These are phyloP conservation scores for Colletotrichum echinochloae DNA, from an alignment of 2,329 filamentous ascomycete genomes.

Conservation along the genomic window DNA sequence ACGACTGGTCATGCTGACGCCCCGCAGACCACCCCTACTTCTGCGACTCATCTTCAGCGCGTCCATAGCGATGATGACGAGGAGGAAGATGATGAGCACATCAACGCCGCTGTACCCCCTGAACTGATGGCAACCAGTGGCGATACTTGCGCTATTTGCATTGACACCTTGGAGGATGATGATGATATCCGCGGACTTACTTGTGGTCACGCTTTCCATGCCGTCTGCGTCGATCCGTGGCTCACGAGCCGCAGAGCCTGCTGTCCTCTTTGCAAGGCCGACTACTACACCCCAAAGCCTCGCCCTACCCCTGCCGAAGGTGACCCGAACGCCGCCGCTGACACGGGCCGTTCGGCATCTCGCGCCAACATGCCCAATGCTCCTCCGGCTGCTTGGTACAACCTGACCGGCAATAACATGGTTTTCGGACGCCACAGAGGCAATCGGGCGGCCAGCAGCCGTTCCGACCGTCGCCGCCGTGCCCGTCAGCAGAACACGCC, in stretches of 20 bases:
- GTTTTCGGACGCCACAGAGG: slow-evolving; percentile 38
- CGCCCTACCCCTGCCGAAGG: slow-evolving; percentile 66
- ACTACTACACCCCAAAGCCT: slow-evolving; percentile 96
- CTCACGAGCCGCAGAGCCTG: slow-evolving; percentile 93
- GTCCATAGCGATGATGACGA: slow-evolving; percentile 66
- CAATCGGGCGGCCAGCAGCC: slow-evolving; percentile 26
- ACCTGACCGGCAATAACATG: slow-evolving; percentile 45
- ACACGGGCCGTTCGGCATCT: slow-evolving; percentile 53
- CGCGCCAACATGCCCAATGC: slow-evolving; percentile 62
- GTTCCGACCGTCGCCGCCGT: slow-evolving; percentile 30
- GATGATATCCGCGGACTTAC: slow-evolving; percentile 94
- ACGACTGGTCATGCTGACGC: slow-evolving; percentile 5
- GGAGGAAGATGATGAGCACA: slow-evolving; percentile 81
- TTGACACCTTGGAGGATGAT: slow-evolving; percentile 93
- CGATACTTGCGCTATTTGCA: slow-evolving; percentile 95
- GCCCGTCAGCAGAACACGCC: slow-evolving; percentile 27
- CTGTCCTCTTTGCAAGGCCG: slow-evolving; percentile 97
- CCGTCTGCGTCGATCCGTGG: slow-evolving; percentile 96
- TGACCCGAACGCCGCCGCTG: slow-evolving; percentile 47
- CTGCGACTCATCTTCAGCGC: slow-evolving; percentile 51
- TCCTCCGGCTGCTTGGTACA: slow-evolving; percentile 56
- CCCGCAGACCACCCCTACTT: slow-evolving; percentile 28
- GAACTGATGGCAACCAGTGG: slow-evolving; percentile 85
- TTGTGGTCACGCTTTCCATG: slow-evolving; percentile 98
- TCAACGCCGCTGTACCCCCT: slow-evolving; percentile 83